These are phyloP conservation scores for Botrytis pseudocinerea DNA, from an alignment of 2,329 filamentous ascomycete species.

Conservation along the genomic window DNA sequence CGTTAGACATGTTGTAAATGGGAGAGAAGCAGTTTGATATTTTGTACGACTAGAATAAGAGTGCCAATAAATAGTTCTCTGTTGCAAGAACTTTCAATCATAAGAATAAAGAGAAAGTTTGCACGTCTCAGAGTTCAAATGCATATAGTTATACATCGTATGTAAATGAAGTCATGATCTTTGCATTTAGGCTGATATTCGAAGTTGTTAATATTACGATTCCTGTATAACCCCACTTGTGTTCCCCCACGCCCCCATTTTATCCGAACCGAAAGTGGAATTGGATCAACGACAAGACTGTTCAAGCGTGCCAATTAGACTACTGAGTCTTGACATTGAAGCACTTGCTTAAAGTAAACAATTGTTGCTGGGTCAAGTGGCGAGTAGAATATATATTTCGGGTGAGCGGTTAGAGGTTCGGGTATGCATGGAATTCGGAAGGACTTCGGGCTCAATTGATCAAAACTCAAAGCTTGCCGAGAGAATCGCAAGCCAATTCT, in stretches of 20 bases:
- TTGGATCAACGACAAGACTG: slow-evolving; percentile 1
- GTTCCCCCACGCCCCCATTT: slow-evolving; percentile 1
- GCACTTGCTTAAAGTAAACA: background rate
- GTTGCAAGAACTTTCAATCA: background rate
- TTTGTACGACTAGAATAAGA: background rate
- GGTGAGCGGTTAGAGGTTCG: background rate
- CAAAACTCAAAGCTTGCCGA: background rate
- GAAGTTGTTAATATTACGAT: slow-evolving; percentile 10
- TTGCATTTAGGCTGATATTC: slow-evolving; percentile 21
- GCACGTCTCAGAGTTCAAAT: background rate
- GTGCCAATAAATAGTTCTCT: background rate
- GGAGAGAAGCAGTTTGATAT: background rate
- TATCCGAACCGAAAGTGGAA: background rate
- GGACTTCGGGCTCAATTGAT: background rate
- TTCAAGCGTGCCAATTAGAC: slow-evolving; percentile 15
- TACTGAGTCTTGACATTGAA: background rate
- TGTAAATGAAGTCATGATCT: background rate
- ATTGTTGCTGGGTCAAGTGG: background rate
- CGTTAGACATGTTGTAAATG: slow-evolving; percentile 31
- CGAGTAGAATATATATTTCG: background rate
- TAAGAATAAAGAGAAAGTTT: background rate
- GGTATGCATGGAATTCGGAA: background rate
- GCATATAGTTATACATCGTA: background rate
- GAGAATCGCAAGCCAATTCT: background rate
- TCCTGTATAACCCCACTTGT: slow-evolving; percentile 13